Conservation (phyloP, 768 basidiomycete species). For the Plicaturopsis crispa region DNA sequence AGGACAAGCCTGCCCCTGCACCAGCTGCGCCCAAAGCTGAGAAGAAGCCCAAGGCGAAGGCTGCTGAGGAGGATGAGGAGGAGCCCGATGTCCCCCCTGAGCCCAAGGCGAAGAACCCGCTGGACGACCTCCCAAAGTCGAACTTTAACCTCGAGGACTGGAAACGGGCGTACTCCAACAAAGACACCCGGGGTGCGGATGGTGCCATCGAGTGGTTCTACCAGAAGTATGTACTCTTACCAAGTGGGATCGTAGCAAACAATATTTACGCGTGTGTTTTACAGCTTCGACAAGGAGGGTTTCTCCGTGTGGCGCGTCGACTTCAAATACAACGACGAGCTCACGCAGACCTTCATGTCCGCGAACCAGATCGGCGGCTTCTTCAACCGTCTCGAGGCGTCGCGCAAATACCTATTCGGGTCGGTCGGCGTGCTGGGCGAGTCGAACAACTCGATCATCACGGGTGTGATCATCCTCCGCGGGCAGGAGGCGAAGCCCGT, state of each 20-base stretch:
- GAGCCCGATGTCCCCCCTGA: slow-evolving; percentile 65
- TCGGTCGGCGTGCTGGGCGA: slow-evolving; percentile 87
- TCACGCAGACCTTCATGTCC: slow-evolving; percentile 91
- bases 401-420: slow-evolving; percentile 94
- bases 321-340: slow-evolving; percentile 95
- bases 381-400: slow-evolving; percentile 97
- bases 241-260: too few relatives aligned
- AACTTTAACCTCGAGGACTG: slow-evolving; percentile 89
- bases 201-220: slow-evolving; percentile 96
- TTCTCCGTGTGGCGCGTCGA: slow-evolving; percentile 89
- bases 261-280: neutral
- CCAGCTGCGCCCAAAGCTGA: slow-evolving; percentile 31
- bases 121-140: slow-evolving; percentile 86
- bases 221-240: slow-evolving; percentile 67
- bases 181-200: slow-evolving; percentile 80
- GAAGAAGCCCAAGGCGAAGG: slow-evolving; percentile 47
- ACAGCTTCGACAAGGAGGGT: slow-evolving; percentile 80
- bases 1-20: slow-evolving; percentile 30
- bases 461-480: slow-evolving; percentile 77
- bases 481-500: slow-evolving; percentile 68
- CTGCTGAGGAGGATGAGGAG: slow-evolving; percentile 70
- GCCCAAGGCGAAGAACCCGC: slow-evolving; percentile 92
- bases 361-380: slow-evolving; percentile 90
- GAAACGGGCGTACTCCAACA: slow-evolving; percentile 98
- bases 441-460: slow-evolving; percentile 69